Evolutionary conservation across 176 grass and related monocot species (phyloP).

Genomic region (Pontederia crassipes): DNA sequence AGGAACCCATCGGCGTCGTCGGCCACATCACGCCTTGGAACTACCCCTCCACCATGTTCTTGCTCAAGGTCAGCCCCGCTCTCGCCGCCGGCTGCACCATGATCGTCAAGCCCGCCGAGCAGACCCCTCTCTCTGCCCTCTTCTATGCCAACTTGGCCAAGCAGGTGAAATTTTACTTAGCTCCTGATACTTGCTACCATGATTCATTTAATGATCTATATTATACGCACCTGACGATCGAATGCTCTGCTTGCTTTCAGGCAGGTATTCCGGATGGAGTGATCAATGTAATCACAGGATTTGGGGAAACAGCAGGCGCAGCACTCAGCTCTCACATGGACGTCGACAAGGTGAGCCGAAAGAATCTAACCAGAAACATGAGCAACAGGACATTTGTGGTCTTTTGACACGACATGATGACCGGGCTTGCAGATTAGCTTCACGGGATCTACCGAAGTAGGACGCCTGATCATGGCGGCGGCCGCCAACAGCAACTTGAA

Average conservation of each 20-base stretch:
- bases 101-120: slow-evolving; percentile 51
- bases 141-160: slow-evolving; percentile 29
- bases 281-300: slow-evolving; percentile 43
- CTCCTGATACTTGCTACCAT: not conserved
- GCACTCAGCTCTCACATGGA: slow-evolving; percentile 58
- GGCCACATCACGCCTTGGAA: slow-evolving; percentile 56
- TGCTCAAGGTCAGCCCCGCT: slow-evolving; percentile 36
- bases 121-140: slow-evolving; percentile 37
- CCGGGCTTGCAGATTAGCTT: slow-evolving; percentile 31
- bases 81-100: slow-evolving; percentile 42
- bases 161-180: slow-evolving; percentile 12
- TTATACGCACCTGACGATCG: not conserved
- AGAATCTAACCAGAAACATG: not conserved
- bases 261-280: slow-evolving; percentile 50
- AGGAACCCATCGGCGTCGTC: slow-evolving; percentile 39
- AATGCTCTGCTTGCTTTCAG: slow-evolving; percentile 6
- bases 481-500: slow-evolving; percentile 52
- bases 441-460: slow-evolving; percentile 47
- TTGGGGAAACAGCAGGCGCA: slow-evolving; percentile 45
- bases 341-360: slow-evolving; percentile 28
- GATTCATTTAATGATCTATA: not conserved
- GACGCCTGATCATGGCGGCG: slow-evolving; percentile 45
- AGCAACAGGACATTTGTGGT: no score
- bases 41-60: slow-evolving; percentile 38
- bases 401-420: no score